phyloP scores from a whole-genome alignment of 306 rosid genomes.

The Arachis stenosperma region DNA sequence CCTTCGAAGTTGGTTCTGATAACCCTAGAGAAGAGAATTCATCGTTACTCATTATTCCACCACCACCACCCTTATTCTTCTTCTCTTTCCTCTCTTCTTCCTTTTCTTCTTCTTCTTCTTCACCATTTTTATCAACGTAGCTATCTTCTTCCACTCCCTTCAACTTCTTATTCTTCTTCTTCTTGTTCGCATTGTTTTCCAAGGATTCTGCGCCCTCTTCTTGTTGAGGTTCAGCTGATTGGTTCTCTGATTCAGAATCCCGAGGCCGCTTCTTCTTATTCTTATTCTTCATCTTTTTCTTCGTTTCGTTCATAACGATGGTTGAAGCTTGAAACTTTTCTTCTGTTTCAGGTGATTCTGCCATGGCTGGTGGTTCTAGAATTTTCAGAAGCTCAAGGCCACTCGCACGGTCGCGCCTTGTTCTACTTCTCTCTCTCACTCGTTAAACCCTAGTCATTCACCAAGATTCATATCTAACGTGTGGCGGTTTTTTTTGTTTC shows the following conservation, averaged over 20 bases:
- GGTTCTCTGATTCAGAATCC: constrained; percentile 29
- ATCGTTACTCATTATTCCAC: constrained; percentile 71
- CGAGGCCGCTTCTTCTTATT: constrained; percentile 54
- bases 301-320: constrained; percentile 42
- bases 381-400: constrained; percentile 5
- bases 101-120: neutral
- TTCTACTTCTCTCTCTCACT: neutral
- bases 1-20: constrained; percentile 61
- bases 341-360: constrained; percentile 37
- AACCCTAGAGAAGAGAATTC: constrained; percentile 61
- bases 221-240: constrained; percentile 21
- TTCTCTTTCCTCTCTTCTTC: constrained; percentile 48
- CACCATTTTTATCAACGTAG: neutral
- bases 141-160: constrained; percentile 23
- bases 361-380: constrained; percentile 40
- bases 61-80: constrained; percentile 7
- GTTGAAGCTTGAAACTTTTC: constrained; percentile 25
- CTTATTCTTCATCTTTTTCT: constrained; percentile 38
- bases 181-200: constrained; percentile 27
- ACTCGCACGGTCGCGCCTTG: neutral
- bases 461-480: constrained; percentile 20
- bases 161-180: constrained; percentile 30
- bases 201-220: constrained; percentile 14
- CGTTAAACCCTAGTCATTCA: constrained; percentile 35
- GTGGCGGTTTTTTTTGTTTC: neutral